Conservation (phyloP, 2,329 filamentous ascomycete genomes). For the Leptographium procerum region DNA sequence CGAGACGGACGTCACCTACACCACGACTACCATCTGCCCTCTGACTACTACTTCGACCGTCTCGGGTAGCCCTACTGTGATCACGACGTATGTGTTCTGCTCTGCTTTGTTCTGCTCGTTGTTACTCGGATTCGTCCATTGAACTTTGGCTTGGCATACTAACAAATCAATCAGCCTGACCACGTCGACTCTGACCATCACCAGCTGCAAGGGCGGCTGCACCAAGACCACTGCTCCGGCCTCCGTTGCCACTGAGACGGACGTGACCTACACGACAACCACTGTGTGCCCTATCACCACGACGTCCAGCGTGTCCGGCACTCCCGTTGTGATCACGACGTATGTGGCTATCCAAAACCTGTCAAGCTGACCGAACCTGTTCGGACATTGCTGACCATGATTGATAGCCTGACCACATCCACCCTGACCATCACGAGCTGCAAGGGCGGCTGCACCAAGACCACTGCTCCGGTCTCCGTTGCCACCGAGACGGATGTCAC, state of each 20-base stretch:
- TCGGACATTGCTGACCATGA: neutral
- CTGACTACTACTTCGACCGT: constrained; percentile 30
- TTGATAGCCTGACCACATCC: constrained; percentile 25
- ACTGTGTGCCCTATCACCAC: constrained; percentile 21
- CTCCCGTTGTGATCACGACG: neutral
- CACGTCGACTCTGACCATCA: constrained; percentile 33
- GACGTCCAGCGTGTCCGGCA: neutral
- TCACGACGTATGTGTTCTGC: constrained; percentile 22
- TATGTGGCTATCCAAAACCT: neutral
- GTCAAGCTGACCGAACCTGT: neutral
- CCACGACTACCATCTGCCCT: constrained; percentile 15
- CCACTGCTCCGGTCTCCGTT: constrained; percentile 3
- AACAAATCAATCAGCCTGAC: constrained; percentile 13
- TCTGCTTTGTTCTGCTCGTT: neutral
- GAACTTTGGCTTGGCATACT: neutral
- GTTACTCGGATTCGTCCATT: no score
- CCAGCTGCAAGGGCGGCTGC: constrained; percentile 22
- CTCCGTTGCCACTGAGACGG: constrained; percentile 14
- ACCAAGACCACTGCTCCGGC: constrained; percentile 14
- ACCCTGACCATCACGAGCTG: constrained; percentile 32
- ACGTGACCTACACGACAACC: constrained; percentile 12
- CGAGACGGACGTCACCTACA: constrained; percentile 1
- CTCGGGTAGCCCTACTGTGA: constrained; percentile 28
- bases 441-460: constrained; percentile 19
- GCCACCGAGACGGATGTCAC: constrained; percentile 14